These are phyloP conservation scores for Microthlaspi erraticum DNA, from an alignment of 345 rosid species.

Conservation along the genomic window DNA sequence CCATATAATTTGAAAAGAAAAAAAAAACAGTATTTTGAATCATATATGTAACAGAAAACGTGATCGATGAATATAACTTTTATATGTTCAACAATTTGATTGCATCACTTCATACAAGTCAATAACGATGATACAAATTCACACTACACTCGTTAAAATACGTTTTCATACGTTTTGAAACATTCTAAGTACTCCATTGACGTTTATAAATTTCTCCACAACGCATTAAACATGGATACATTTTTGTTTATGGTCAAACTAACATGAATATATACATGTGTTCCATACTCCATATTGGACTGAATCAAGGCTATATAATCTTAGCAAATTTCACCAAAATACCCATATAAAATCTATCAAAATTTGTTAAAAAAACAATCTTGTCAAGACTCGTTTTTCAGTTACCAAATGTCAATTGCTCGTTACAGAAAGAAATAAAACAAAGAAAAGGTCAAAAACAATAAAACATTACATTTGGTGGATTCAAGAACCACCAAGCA, in stretches of 20 bases:
- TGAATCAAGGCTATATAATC: not conserved
- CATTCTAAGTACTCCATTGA: no score
- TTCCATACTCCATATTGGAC: not conserved
- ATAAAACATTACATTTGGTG: constrained; percentile 26
- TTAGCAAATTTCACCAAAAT: not conserved
- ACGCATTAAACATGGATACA: not conserved
- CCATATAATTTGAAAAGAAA: no score
- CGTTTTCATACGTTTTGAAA: no score
- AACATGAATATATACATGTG: not conserved
- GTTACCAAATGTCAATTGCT: constrained; percentile 24
- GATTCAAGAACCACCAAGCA: constrained; percentile 30
- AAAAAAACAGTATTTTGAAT: no score
- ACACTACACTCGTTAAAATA: no score
- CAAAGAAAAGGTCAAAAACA: not conserved
- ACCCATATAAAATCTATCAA: constrained; percentile 5
- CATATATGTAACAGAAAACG: no score
- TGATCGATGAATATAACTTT: no score
- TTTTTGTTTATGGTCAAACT: no score
- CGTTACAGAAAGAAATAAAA: constrained; percentile 9
- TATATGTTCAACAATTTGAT: no score
- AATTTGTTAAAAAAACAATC: constrained; percentile 15
- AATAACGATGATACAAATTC: no score
- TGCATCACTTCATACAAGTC: no score
- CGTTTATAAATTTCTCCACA: no score
- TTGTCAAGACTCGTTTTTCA: constrained; percentile 9